Evolutionary conservation across 495 filamentous ascomycete species (phyloP), one percentile per base, ranked within the genome.

Genomic region (Symbiotaphrina buchneri): DNA sequence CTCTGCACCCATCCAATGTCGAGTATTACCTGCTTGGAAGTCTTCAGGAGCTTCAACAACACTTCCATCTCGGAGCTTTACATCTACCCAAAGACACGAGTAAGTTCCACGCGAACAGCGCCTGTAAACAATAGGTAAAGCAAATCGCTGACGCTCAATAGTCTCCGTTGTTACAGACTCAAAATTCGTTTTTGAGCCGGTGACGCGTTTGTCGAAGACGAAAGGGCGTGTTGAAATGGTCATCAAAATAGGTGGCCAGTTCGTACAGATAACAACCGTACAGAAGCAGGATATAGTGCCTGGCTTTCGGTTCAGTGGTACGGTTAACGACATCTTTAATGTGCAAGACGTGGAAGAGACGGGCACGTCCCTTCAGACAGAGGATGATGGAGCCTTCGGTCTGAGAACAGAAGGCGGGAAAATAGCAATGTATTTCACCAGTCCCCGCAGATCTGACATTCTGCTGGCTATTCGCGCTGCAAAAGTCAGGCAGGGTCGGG

Each of bases 311-410:
- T 48, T 71, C 19, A 61, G 55, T 44, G 62, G 65, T 15, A 71
- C 61, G 2, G 58, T 73, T 30, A 74, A 74, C 35, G 69, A 74
- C 37, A 71, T 71, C 15, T 74, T 71, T 47, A 59, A 68, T 17
- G 53, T 74, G 6, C 52, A 59, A 7, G 69, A 73, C 27, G 53
- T 74, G 6, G 69, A 71, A 25, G 69, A 74, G 44, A 62, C 68
- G 6, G 54, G 63, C 5, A 65, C 61, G 6, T 61, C 64, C 3
- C 66, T 71, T 35, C 55, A 63, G 35, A 67, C 62, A 0, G 68
- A 72, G 30, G 66, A 72, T 21, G 66, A 73, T 43, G 65, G 65
- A n/a, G 63, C 66, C 3, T 74, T 74, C 46, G 68, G 69, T 0
- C 50, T 74, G 11, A 54, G 67, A 30, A 68, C 66, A 1, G 69